Evolutionary conservation across 2,329 filamentous ascomycete genomes (phyloP).

Genomic region (Arthroderma uncinatum): DNA sequence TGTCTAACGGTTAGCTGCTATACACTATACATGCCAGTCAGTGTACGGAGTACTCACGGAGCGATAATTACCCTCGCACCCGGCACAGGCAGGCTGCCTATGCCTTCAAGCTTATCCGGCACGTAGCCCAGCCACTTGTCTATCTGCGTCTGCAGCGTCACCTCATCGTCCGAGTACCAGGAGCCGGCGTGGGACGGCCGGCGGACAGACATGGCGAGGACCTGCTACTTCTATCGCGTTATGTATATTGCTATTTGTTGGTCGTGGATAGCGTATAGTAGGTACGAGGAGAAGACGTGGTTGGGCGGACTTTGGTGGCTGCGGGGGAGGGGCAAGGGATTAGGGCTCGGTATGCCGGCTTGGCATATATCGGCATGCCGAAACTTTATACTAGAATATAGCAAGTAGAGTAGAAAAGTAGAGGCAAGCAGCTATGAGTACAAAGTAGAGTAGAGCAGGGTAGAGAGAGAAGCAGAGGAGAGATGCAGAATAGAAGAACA

Average conservation of each 20-base stretch:
- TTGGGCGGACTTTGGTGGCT: background rate
- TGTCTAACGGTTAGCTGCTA: slow-evolving; percentile 33
- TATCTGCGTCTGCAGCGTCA: slow-evolving; percentile 56
- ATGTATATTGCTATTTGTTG: background rate
- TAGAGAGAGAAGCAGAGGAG: background rate
- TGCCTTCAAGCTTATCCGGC: slow-evolving; percentile 51
- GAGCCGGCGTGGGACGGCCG: slow-evolving; percentile 67
- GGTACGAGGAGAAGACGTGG: background rate
- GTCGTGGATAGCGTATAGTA: background rate
- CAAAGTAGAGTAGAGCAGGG: background rate
- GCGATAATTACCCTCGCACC: slow-evolving; percentile 80
- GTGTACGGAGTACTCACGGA: slow-evolving; percentile 54
- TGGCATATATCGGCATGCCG: slow-evolving; percentile 3
- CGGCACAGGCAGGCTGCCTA: slow-evolving; percentile 55
- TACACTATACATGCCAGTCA: background rate
- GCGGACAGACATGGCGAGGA: slow-evolving; percentile 32
- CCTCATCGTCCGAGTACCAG: slow-evolving; percentile 64
- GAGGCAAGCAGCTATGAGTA: background rate
- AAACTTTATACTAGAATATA: background rate
- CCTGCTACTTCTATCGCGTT: background rate
- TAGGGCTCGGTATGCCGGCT: background rate
- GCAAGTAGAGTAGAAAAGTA: no score
- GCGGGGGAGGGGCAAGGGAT: background rate
- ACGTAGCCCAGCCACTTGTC: slow-evolving; percentile 64
- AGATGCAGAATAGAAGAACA: background rate